phyloP scores from a whole-genome alignment of 2,329 filamentous ascomycete genomes.

The Bipolaris gigantea region DNA sequence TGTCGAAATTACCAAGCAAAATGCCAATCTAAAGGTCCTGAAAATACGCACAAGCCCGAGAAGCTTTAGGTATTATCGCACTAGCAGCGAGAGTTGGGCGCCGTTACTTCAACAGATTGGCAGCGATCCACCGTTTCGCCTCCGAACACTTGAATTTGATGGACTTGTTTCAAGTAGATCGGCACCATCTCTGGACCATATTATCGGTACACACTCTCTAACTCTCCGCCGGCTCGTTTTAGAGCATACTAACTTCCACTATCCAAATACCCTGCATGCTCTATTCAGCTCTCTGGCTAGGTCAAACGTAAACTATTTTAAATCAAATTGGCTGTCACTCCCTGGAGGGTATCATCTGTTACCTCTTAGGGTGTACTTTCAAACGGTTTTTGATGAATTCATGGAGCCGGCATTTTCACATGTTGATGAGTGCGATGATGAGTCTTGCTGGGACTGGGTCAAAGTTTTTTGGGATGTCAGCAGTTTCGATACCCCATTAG shows the following conservation, averaged over 20 bases:
- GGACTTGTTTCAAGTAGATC: constrained; percentile 7
- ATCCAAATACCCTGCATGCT: constrained; percentile 7
- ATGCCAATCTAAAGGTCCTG: background rate
- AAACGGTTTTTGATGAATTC: background rate
- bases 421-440: background rate
- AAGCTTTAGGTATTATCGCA: background rate
- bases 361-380: background rate
- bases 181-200: constrained; percentile 5
- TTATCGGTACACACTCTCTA: constrained; percentile 2
- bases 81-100: background rate
- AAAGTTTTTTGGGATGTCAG: background rate
- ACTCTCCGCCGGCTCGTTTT: constrained; percentile 6
- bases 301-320: constrained; percentile 1
- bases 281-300: constrained; percentile 6
- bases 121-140: constrained; percentile 4
- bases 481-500: background rate
- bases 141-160: constrained; percentile 8
- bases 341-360: background rate
- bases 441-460: constrained; percentile 4
- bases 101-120: constrained; percentile 1
- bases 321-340: background rate
- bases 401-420: background rate
- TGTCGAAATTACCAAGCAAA: background rate
- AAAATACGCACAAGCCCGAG: background rate
- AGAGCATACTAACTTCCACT: constrained; percentile 3